These are phyloP conservation scores for Lactarius trivialis DNA, from an alignment of 768 basidiomycete genomes.

Conservation along the genomic window DNA sequence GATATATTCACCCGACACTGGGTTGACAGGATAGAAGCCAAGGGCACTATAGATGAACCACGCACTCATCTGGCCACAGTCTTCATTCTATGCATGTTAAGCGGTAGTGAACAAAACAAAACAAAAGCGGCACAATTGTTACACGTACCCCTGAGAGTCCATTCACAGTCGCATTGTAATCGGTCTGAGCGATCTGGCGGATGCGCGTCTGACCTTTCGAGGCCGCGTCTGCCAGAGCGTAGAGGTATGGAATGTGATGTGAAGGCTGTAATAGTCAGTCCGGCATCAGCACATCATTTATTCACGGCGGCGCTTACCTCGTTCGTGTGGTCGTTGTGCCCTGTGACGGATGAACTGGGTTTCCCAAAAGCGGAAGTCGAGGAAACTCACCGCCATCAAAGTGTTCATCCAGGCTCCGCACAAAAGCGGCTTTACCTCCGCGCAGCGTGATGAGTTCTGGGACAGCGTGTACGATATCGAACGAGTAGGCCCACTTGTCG, in stretches of 20 bases:
- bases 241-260: constrained; percentile 82
- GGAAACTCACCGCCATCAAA: constrained; percentile 38
- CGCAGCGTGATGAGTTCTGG: constrained; percentile 52
- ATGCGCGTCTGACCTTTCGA: constrained; percentile 67
- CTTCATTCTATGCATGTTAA: constrained; percentile 55
- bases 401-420: constrained; percentile 57
- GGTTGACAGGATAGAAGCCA: constrained; percentile 83
- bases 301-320: constrained; percentile 41
- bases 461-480: constrained; percentile 70
- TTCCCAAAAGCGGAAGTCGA: neutral
- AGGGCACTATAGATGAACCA: constrained; percentile 82
- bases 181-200: constrained; percentile 50
- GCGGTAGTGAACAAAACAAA: neutral
- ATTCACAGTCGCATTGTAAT: constrained; percentile 62
- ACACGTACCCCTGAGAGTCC: constrained; percentile 64
- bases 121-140: neutral
- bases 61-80: constrained; percentile 87
- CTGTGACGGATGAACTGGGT: constrained; percentile 30
- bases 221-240: constrained; percentile 64
- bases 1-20: constrained; percentile 67
- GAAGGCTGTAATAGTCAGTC: constrained; percentile 47
- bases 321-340: constrained; percentile 78
- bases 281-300: neutral
- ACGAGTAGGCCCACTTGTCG: constrained; percentile 70
- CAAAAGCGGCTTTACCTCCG: constrained; percentile 61